A percentile compares a stretch with the other conserved stretches of the same genome.
Evolutionary conservation across 805 yeast genomes (phyloP).

Genomic region (Blastobotrys parvus): DNA sequence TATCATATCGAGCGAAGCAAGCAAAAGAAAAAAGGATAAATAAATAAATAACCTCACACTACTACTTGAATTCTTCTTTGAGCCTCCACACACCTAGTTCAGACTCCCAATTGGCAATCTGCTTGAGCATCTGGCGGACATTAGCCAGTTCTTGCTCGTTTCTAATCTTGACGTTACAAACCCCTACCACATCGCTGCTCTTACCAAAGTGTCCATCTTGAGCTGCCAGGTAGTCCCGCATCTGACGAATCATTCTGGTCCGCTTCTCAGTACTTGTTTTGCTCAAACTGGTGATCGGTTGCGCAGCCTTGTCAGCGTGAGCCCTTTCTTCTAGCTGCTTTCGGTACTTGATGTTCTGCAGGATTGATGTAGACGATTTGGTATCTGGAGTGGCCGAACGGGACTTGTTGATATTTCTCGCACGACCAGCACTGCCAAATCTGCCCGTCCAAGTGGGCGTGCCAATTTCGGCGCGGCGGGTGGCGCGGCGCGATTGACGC

Average conservation of each 20-base stretch:
- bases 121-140: slow-evolving; percentile 58
- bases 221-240: slow-evolving; percentile 33
- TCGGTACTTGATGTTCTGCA: slow-evolving; percentile 40
- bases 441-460: slow-evolving; percentile 96
- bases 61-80: slow-evolving; percentile 40
- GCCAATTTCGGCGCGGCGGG: slow-evolving; percentile 48
- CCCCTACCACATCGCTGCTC: slow-evolving; percentile 40
- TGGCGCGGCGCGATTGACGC: slow-evolving; percentile 47
- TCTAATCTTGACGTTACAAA: slow-evolving; percentile 32
- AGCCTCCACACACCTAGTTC: slow-evolving; percentile 54
- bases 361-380: slow-evolving; percentile 38
- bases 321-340: slow-evolving; percentile 29
- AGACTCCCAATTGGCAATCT: slow-evolving; percentile 63
- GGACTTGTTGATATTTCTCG: slow-evolving; percentile 24
- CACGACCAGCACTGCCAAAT: slow-evolving; percentile 75
- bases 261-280: neutral
- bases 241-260: slow-evolving; percentile 27
- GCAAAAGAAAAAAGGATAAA: too few species aligned
- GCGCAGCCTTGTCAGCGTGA: neutral
- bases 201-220: slow-evolving; percentile 36
- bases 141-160: slow-evolving; percentile 49
- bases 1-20: too few species aligned
- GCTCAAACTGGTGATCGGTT: neutral
- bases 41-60: too few species aligned
- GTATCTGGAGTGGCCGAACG: neutral